Percentiles rank a stretch among this genome's conserved stretches.
phyloP scores from a whole-genome alignment of 352 stramenopile genomes.

The Pythium guiyangense region DNA sequence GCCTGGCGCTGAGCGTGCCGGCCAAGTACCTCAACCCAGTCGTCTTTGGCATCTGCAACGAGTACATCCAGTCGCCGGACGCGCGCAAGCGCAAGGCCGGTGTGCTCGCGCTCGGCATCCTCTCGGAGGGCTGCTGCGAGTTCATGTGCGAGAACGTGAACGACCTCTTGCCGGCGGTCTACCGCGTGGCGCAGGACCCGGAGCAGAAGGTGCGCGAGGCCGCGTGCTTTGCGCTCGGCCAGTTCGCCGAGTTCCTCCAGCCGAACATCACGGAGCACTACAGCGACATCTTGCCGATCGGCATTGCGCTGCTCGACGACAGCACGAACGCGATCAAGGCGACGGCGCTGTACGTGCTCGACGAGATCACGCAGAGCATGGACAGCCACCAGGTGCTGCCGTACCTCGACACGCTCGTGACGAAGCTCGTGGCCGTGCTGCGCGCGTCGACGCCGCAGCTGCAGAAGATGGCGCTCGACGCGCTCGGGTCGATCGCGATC shows the following conservation, averaged over 20 bases:
- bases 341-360: slow-evolving; percentile 96
- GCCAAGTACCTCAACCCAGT: slow-evolving; percentile 81
- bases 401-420: slow-evolving; percentile 94
- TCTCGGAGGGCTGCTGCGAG: slow-evolving; percentile 95
- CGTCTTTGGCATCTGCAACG: slow-evolving; percentile 73
- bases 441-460: slow-evolving; percentile 89
- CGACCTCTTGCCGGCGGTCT: slow-evolving; percentile 91
- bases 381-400: slow-evolving; percentile 93
- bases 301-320: slow-evolving; percentile 95
- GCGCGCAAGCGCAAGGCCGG: slow-evolving; percentile 94
- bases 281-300: slow-evolving; percentile 94
- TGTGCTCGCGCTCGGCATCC: slow-evolving; percentile 94
- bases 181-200: slow-evolving; percentile 85
- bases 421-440: slow-evolving; percentile 93
- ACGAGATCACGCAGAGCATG: slow-evolving; percentile 99
- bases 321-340: slow-evolving; percentile 91
- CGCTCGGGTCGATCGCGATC: slow-evolving; percentile 94
- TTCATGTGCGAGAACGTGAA: slow-evolving; percentile 93
- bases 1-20: slow-evolving; percentile 70
- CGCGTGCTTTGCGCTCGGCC: slow-evolving; percentile 96
- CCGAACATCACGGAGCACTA: slow-evolving; percentile 95
- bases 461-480: slow-evolving; percentile 97
- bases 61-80: slow-evolving; percentile 90
- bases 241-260: slow-evolving; percentile 98
- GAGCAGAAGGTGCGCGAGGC: slow-evolving; percentile 95